Evolutionary conservation across 2,329 filamentous ascomycete species (phyloP).

Genomic region (Pyrenophora graminea): DNA sequence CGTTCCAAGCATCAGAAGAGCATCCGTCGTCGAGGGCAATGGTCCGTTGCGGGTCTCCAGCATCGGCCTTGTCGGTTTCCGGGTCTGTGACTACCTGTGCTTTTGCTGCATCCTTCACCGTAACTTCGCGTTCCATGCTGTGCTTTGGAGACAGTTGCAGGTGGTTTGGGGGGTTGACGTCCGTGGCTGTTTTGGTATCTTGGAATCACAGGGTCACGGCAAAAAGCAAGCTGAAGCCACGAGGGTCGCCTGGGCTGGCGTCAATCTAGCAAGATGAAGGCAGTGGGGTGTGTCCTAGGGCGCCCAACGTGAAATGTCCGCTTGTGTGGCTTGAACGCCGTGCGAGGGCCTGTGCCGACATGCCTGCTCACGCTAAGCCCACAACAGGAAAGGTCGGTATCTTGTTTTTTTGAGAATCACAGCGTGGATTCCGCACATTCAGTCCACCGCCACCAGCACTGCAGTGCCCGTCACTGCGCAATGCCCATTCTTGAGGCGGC

Average conservation of each 20-base stretch:
- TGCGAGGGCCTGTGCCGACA: not conserved
- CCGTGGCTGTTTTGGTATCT: too few species aligned
- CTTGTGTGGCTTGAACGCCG: slow-evolving; percentile 3
- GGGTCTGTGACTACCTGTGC: slow-evolving; percentile 1
- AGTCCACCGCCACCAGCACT: not conserved
- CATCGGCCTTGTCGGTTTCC: slow-evolving; percentile 2
- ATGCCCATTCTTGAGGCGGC: not conserved
- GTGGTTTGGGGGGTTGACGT: not conserved
- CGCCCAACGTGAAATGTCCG: slow-evolving; percentile 6
- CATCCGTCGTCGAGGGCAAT: slow-evolving; percentile 14
- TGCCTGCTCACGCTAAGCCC: not conserved
- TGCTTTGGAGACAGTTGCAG: not conserved
- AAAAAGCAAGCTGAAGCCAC: slow-evolving; percentile 12
- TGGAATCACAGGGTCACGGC: slow-evolving; percentile 8
- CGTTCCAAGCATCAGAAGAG: slow-evolving; percentile 12
- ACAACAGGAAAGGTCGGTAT: not conserved
- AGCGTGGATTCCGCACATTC: not conserved
- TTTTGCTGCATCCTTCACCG: too few species aligned
- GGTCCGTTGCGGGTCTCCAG: slow-evolving; percentile 7
- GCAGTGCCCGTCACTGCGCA: not conserved
- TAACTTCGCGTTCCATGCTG: not conserved
- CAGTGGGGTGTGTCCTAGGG: not conserved
- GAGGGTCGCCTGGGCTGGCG: slow-evolving; percentile 2
- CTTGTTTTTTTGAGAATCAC: not conserved
- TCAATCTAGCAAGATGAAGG: not conserved